phyloP scores from a whole-genome alignment of 768 basidiomycete species.

The Termitomyces sp. region DNA sequence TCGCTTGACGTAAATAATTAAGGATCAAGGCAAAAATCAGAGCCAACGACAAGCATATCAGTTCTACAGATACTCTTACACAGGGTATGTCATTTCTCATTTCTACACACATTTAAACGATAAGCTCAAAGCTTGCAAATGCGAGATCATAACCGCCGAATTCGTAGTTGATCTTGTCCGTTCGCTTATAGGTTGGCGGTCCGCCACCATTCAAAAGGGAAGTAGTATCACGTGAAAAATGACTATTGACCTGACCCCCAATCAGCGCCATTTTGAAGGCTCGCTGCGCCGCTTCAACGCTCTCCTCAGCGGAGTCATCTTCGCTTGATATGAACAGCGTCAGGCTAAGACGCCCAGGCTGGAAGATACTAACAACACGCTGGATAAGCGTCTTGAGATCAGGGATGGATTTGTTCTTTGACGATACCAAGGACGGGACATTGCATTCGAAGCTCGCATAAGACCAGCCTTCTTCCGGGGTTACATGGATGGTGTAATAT shows the following conservation, averaged over 20 bases:
- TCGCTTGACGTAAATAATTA: background rate
- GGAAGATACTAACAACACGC: slow-evolving; percentile 90
- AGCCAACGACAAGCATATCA: background rate
- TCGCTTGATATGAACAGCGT: slow-evolving; percentile 86
- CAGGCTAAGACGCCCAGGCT: slow-evolving; percentile 79
- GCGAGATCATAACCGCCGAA: slow-evolving; percentile 91
- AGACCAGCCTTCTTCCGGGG: slow-evolving; percentile 96
- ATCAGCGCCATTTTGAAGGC: slow-evolving; percentile 69
- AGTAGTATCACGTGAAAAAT: background rate
- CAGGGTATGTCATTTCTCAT: background rate
- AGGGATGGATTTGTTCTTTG: slow-evolving; percentile 41
- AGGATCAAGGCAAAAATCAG: background rate
- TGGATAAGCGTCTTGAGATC: slow-evolving; percentile 79
- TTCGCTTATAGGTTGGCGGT: slow-evolving; percentile 60
- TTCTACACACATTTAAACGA: slow-evolving; percentile 8
- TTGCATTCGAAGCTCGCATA: slow-evolving; percentile 99
- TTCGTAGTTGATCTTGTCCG: slow-evolving; percentile 98
- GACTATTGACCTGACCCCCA: slow-evolving; percentile 13
- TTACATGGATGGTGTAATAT: slow-evolving; percentile 98
- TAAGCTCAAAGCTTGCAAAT: slow-evolving; percentile 78
- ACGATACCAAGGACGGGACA: slow-evolving; percentile 53
- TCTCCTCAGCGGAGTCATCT: slow-evolving; percentile 46
- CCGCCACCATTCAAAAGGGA: background rate
- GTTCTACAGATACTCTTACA: background rate
- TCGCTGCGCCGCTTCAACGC: slow-evolving; percentile 70